Base-by-base conservation (phyloP, 306 rosid genomes). In the Mimosa bimucronata region DNA sequence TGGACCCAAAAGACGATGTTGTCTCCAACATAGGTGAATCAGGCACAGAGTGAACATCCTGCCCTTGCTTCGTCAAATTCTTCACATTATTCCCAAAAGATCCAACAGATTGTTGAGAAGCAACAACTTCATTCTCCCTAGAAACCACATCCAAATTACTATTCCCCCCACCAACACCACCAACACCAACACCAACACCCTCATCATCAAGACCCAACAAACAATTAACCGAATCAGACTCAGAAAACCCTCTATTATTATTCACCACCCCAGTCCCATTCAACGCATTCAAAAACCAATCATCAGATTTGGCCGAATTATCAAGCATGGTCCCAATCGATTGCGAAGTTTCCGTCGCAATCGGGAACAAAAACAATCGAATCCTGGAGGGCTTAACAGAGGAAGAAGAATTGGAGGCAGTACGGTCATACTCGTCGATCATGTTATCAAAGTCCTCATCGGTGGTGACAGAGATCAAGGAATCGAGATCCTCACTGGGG, bases 401-500 rank as follows among this genome's bases (percentile, higher is more conserved):
- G 38, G 38, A 34, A 34, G 38, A n/a, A 1, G 84, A 71, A 40
- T 79, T 45, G 12, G 64, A 37, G 11, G 85, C 82, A 19, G 82
- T 90, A 25, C 96, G 91, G 37, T 89, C 92, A 72, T 87, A 87
- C 82, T 92, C 94, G 30, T 92, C 97, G 83, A 93, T 88, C 97
- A 93, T 91, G 80, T 93, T 93, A 21, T 93, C 94, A 19, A 93
- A 85, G 79, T 92, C 97, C 29, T 92, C 97, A 10, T 92, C 96
- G 50, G 92, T 91, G 25, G 96, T 85, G 15, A 92, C 87, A 4
- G 97, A 92, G 71, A 92, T 88, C 2, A 92, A 82, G 21, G 97
- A 92, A 42, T 91, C 97, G 8, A 92, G 91, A 86, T 92, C 97
- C 70, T 92, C 97, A 75, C 83, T 88, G 2, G 97, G 97, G n/a